Conservation (phyloP, 2,329 filamentous ascomycete genomes). For the Ceratocystis albifundus region DNA sequence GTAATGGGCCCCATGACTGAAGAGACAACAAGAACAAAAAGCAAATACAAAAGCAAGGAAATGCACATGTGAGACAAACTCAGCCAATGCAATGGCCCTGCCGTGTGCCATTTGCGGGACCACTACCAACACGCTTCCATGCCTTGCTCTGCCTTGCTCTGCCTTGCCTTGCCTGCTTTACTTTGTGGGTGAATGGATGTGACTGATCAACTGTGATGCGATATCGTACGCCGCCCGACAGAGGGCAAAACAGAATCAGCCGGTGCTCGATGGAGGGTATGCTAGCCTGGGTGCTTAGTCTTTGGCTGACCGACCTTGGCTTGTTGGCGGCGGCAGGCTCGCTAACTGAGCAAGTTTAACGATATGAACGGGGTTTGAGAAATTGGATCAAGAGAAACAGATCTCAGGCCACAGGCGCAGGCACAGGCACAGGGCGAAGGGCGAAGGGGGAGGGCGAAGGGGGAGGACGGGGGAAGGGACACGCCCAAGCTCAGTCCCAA, state of each 20-base stretch:
- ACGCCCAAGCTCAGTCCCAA: not conserved
- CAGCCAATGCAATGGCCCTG: not conserved
- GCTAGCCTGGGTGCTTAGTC: not conserved
- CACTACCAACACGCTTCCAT: no score
- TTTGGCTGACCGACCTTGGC: not conserved
- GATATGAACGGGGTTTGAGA: not conserved
- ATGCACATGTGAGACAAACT: not conserved
- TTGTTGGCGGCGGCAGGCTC: not conserved
- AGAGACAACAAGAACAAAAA: not conserved
- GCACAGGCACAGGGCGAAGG: not conserved
- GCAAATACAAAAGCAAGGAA: not conserved
- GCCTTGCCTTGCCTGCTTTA: not conserved
- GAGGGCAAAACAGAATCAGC: not conserved
- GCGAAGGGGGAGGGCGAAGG: no score
- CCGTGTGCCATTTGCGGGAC: no score
- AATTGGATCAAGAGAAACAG: not conserved
- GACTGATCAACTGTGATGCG: not conserved
- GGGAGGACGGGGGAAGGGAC: not conserved
- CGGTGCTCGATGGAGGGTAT: not conserved
- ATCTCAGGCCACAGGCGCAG: not conserved
- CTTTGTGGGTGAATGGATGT: not conserved
- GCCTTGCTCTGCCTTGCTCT: not conserved
- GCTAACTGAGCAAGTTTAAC: not conserved
- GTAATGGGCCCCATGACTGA: not conserved
- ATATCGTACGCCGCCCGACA: not conserved